These are phyloP conservation scores for Helichrysum umbraculigerum DNA, from an alignment of 129 eudicot genomes.

Conservation along the genomic window DNA sequence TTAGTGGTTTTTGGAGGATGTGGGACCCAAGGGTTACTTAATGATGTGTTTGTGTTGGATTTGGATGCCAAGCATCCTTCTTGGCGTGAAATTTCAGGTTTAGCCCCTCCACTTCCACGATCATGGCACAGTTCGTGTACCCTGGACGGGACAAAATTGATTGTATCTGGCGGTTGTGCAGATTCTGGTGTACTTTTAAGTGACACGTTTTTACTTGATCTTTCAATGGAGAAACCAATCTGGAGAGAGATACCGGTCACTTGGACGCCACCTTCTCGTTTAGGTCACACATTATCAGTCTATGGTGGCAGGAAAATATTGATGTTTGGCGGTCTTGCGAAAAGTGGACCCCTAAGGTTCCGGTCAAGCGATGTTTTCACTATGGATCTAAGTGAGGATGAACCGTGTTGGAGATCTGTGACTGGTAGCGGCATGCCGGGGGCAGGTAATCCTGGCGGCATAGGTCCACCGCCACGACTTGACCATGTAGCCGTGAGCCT, in stretches of 20 bases:
- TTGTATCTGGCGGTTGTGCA: conserved; percentile 95
- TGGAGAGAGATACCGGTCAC: conserved; percentile 91
- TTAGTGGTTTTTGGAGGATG: conserved; percentile 94
- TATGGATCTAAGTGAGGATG: conserved; percentile 64
- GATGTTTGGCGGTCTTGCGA: conserved; percentile 97
- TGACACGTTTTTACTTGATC: conserved; percentile 82
- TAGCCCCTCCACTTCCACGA: conserved; percentile 89
- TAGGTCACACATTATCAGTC: conserved; percentile 90
- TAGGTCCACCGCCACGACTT: conserved; percentile 80
- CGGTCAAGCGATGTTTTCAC: conserved; percentile 66
- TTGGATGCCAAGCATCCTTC: conserved; percentile 86
- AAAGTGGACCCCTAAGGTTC: conserved; percentile 85
- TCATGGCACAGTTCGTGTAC: conserved; percentile 99
- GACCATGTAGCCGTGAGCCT: conserved; percentile 90
- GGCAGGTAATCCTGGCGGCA: conserved; percentile 74
- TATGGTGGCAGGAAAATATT: conserved; percentile 91
- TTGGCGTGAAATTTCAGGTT: conserved; percentile 88
- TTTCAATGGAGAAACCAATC: conserved; percentile 76
- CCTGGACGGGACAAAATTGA: conserved; percentile 83
- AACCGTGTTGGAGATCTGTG: conserved; percentile 70
- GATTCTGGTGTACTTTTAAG: conserved; percentile 93
- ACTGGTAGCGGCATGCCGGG: conserved; percentile 83
- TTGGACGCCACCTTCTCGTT: conserved; percentile 96
- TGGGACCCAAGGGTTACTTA: conserved; percentile 82
- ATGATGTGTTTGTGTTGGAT: conserved; percentile 84